These are phyloP conservation scores for Penicillium ucsense DNA, from an alignment of 495 filamentous ascomycete genomes.

Conservation along the genomic window DNA sequence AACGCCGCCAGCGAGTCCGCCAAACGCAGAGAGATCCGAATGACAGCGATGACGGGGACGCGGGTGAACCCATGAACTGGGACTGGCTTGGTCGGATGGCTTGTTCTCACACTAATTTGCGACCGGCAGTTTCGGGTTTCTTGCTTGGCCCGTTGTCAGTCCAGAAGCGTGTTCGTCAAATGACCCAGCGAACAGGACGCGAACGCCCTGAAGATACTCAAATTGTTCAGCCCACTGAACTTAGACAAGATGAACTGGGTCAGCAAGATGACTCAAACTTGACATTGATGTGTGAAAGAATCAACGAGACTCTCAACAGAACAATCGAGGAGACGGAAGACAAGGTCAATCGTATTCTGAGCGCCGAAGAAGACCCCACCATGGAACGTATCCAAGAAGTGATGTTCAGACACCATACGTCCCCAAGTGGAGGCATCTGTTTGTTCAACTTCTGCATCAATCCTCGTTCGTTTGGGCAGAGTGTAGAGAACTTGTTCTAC, in stretches of 20 bases:
- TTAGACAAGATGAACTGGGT: constrained; percentile 60
- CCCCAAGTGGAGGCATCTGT: constrained; percentile 54
- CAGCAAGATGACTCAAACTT: constrained; percentile 65
- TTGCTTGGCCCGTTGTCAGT: constrained; percentile 83
- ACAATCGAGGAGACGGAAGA: constrained; percentile 26
- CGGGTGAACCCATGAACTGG: constrained; percentile 78
- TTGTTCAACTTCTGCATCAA: constrained; percentile 83
- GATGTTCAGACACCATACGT: constrained; percentile 47
- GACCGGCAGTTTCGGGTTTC: constrained; percentile 74
- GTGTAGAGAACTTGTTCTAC: constrained; percentile 95
- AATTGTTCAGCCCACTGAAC: constrained; percentile 60
- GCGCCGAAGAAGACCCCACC: constrained; percentile 22
- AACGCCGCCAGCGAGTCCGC: constrained; percentile 21
- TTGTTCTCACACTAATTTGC: constrained; percentile 57
- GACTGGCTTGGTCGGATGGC: constrained; percentile 68
- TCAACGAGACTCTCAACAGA: constrained; percentile 38
- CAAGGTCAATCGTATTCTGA: constrained; percentile 20
- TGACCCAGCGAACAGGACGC: constrained; percentile 53
- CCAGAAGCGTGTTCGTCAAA: constrained; percentile 66
- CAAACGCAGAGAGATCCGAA: constrained; percentile 30
- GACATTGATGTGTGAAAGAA: constrained; percentile 56
- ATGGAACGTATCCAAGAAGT: constrained; percentile 29
- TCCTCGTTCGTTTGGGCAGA: constrained; percentile 84
- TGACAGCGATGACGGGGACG: constrained; percentile 49
- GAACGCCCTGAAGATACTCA: constrained; percentile 54